Base-by-base conservation (phyloP, 2,329 filamentous ascomycete genomes). In the Aphanoascus verrucosus region DNA sequence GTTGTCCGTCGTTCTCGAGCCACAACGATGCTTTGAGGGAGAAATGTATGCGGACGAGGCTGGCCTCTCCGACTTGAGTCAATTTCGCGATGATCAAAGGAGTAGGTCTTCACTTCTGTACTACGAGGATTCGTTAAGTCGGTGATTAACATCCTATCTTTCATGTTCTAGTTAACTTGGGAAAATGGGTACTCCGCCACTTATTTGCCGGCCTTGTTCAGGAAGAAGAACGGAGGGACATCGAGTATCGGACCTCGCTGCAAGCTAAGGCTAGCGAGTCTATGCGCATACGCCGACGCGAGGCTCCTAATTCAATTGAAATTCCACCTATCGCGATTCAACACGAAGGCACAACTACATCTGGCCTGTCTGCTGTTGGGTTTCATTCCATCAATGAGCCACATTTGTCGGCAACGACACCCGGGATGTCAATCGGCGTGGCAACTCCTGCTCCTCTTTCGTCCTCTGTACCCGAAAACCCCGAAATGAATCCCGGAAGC, bases 41-140 rank as follows among this genome's bases (percentile, higher is more conserved):
- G 93, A 98, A 65, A 86, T 95, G 69, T 98, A 98, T 66, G 91
- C 89, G 0, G 93, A 98, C 65, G 90, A 97, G 69, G 73, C 94
- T 35, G 76, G 83, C 40, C 61, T 91, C 52, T 79, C 85, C 9
- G 84, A 88, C 57, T 74, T 80, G n/a, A 75, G 86, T 15, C 84
- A 90, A 11, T 95, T 95, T 64, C 78, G 85, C 54, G 91, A 97
- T 62, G 93, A 98, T 62, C 91, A 97, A 71, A 82, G 93, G 72
- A 94, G 87, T 91, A 78, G 64, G 83, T 68, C 5, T 50, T 17
- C 17, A 40, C 31, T n/a, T n/a, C n/a, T 41, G 17, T 40, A 20
- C n/a, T 42, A 46, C 12, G n/a, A 15, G 15, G 15, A 19, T 31
- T 37, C 7, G n/a, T 28, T 53, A 45, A 55, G 2, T 11, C 34